Conservation (phyloP, 208 protist genomes). For the Crithidia fasciculata region DNA sequence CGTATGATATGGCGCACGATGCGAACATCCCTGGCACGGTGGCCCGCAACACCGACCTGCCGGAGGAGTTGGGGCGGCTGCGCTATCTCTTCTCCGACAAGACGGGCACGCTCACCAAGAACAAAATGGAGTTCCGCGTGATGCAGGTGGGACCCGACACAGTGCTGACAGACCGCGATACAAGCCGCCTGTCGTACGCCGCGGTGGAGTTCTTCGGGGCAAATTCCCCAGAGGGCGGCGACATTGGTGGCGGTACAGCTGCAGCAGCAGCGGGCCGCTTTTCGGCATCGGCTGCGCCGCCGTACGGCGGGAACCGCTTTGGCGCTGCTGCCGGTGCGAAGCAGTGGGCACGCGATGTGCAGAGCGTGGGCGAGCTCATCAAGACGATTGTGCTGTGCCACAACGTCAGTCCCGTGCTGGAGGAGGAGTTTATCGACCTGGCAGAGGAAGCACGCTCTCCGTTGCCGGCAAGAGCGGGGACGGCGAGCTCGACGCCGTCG, state of each 20-base stretch:
- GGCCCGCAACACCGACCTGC: conserved; percentile 96
- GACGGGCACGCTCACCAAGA: conserved; percentile 99
- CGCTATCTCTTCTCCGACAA: conserved; percentile 98
- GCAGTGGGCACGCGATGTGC: conserved; percentile 47
- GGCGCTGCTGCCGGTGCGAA: conserved; percentile 19
- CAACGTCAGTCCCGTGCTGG: conserved; percentile 96
- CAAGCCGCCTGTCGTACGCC: conserved; percentile 42
- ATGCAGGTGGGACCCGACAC: conserved; percentile 57
- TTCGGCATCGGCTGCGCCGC: background rate
- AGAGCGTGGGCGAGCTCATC: conserved; percentile 77
- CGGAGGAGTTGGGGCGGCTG: conserved; percentile 98
- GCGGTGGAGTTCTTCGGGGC: conserved; percentile 44
- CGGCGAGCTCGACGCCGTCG: conserved; percentile 76
- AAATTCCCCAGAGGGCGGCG: background rate
- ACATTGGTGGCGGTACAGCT: background rate
- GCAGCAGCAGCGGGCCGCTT: background rate
- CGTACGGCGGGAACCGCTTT: conserved; percentile 6
- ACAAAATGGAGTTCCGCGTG: conserved; percentile 92
- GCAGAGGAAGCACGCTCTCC: conserved; percentile 13
- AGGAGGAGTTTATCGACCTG: conserved; percentile 37
- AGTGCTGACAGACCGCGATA: conserved; percentile 59
- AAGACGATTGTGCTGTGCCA: conserved; percentile 94
- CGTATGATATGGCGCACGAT: conserved; percentile 92
- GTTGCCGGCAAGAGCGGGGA: no score
- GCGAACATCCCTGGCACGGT: conserved; percentile 84